phyloP scores from a whole-genome alignment of 345 rosid species.

The Brassica nigra region DNA sequence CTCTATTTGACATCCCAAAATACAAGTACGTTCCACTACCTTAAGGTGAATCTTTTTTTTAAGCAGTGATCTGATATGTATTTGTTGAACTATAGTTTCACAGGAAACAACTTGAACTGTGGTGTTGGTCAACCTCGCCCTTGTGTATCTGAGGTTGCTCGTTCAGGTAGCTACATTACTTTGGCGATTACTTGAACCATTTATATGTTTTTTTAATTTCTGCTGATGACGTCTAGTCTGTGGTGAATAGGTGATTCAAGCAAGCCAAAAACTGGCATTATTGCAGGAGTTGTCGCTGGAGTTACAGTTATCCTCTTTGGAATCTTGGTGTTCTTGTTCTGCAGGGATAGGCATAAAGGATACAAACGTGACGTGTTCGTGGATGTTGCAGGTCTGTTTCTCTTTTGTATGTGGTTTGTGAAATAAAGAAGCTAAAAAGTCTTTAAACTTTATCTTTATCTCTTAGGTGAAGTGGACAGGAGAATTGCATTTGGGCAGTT shows the following conservation, averaged over 20 bases:
- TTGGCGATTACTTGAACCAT: neutral
- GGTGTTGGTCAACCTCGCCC: neutral
- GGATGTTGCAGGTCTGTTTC: neutral
- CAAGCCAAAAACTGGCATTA: neutral
- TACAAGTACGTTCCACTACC: neutral
- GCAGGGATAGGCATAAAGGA: neutral
- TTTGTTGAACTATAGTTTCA: neutral
- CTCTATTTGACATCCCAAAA: conserved; percentile 58
- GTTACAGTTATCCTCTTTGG: neutral
- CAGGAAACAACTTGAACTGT: neutral
- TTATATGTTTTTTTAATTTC: neutral
- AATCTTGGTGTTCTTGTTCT: neutral
- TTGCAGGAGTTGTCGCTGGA: neutral
- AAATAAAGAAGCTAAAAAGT: neutral
- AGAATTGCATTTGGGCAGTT: neutral
- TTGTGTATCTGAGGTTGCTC: neutral
- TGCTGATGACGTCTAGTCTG: neutral
- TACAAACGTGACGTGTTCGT: neutral
- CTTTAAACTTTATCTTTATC: neutral
- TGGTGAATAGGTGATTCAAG: neutral
- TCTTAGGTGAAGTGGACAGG: neutral
- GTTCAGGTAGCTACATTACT: neutral
- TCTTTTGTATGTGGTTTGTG: neutral
- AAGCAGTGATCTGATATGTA: neutral
- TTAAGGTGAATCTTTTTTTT: neutral